These are phyloP conservation scores for Lodderomyces parapsilosis DNA, from an alignment of 1,139 yeast species.

Conservation along the genomic window DNA sequence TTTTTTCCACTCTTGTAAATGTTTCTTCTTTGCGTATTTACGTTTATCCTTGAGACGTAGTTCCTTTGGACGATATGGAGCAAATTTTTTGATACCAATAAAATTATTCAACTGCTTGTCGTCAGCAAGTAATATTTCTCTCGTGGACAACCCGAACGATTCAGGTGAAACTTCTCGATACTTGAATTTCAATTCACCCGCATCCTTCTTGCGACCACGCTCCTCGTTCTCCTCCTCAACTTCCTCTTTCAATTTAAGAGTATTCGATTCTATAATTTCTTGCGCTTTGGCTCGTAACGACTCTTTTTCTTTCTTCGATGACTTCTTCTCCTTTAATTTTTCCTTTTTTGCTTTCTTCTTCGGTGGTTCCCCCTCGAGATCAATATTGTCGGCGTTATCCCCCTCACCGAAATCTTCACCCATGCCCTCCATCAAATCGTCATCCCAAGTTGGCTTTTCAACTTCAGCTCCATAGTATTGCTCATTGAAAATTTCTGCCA, in stretches of 20 bases:
- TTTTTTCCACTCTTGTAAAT: constrained; percentile 87
- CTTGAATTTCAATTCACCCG: constrained; percentile 58
- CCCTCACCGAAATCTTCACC: constrained; percentile 28
- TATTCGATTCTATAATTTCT: constrained; percentile 55
- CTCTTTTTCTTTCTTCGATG: constrained; percentile 62
- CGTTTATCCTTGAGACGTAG: constrained; percentile 74
- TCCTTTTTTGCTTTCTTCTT: constrained; percentile 49
- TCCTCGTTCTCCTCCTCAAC: constrained; percentile 51
- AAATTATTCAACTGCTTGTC: constrained; percentile 80
- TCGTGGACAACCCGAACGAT: constrained; percentile 76
- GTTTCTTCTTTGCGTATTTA: constrained; percentile 77
- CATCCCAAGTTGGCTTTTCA: constrained; percentile 41
- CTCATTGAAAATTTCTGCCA: constrained; percentile 84
- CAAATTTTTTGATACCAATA: constrained; percentile 88
- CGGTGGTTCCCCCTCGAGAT: constrained; percentile 28
- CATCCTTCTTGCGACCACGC: constrained; percentile 44
- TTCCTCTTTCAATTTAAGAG: constrained; percentile 52
- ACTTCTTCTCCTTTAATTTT: constrained; percentile 52
- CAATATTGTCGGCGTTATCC: constrained; percentile 24
- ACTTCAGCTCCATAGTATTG: constrained; percentile 65
- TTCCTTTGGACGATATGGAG: constrained; percentile 84
- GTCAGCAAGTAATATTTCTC: constrained; percentile 89
- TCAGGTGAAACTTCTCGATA: constrained; percentile 97
- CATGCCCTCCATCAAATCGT: constrained; percentile 25
- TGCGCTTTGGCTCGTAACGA: constrained; percentile 67